phyloP scores from a whole-genome alignment of 148 eudicot species.

The Vaccinium myrtillus region DNA sequence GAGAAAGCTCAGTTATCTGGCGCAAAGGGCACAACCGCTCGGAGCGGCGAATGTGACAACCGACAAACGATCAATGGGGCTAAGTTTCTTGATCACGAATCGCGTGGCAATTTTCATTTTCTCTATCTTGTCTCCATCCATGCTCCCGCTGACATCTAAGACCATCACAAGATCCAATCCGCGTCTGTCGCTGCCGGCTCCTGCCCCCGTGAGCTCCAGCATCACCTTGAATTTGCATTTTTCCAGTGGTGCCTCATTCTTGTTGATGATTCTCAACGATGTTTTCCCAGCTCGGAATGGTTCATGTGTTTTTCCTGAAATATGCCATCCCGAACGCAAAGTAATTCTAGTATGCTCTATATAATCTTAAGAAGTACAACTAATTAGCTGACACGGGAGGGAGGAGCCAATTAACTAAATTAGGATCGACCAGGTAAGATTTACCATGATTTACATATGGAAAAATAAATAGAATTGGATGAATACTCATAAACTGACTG shows the following conservation, averaged over 20 bases:
- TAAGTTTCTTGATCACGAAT: not conserved
- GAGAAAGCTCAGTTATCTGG: not conserved
- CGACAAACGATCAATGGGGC: not conserved
- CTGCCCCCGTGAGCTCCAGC: conserved; percentile 2
- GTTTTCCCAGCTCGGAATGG: not conserved
- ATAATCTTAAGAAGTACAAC: not conserved
- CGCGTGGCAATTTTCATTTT: not conserved
- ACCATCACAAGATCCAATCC: conserved; percentile 9
- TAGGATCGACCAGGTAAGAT: not conserved
- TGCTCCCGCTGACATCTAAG: conserved; percentile 5
- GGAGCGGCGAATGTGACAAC: not conserved
- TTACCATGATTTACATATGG: not conserved
- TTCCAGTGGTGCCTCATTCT: not conserved
- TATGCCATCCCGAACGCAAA: not conserved
- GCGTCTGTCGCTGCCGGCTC: not conserved
- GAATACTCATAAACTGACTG: not conserved
- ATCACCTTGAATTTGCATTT: not conserved
- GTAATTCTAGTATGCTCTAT: too few species aligned
- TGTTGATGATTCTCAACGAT: not conserved
- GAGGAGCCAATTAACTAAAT: not conserved
- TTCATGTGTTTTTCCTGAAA: not conserved
- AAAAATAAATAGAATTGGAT: not conserved
- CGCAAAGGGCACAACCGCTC: not conserved
- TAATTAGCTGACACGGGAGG: not conserved
- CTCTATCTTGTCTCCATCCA: not conserved